A percentile compares a stretch with the other conserved stretches of the same genome.
Evolutionary conservation across 345 rosid species (phyloP).

Genomic region (Syzygium grande): DNA sequence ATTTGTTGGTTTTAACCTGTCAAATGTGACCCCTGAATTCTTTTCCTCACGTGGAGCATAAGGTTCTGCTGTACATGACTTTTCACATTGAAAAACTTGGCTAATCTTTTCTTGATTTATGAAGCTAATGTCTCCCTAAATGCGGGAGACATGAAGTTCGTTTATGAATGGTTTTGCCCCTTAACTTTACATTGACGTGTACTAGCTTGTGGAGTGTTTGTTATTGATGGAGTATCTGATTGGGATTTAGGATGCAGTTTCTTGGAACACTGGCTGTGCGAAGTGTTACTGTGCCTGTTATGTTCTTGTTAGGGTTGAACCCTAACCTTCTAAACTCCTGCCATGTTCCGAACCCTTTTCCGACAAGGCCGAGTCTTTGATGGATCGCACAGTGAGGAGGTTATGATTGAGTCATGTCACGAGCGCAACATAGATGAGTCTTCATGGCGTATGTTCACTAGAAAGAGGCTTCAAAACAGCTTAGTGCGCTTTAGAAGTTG

Average conservation of each 20-base stretch:
- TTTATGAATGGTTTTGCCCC: neutral
- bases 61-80: neutral
- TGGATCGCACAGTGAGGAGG: neutral
- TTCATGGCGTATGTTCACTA: neutral
- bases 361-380: neutral
- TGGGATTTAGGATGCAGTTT: neutral
- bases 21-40: neutral
- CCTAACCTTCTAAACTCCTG: neutral
- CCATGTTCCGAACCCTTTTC: neutral
- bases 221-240: neutral
- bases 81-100: neutral
- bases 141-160: neutral
- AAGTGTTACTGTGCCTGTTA: neutral
- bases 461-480: neutral
- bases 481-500: neutral
- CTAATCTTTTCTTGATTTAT: neutral
- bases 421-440: neutral
- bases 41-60: neutral
- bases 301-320: neutral
- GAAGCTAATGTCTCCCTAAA: neutral
- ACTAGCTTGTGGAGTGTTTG: neutral
- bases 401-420: neutral
- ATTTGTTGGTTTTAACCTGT: neutral
- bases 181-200: neutral
- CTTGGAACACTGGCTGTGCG: neutral